Conservation (phyloP, 805 yeast species). For the Ogataea wickerhamii region DNA sequence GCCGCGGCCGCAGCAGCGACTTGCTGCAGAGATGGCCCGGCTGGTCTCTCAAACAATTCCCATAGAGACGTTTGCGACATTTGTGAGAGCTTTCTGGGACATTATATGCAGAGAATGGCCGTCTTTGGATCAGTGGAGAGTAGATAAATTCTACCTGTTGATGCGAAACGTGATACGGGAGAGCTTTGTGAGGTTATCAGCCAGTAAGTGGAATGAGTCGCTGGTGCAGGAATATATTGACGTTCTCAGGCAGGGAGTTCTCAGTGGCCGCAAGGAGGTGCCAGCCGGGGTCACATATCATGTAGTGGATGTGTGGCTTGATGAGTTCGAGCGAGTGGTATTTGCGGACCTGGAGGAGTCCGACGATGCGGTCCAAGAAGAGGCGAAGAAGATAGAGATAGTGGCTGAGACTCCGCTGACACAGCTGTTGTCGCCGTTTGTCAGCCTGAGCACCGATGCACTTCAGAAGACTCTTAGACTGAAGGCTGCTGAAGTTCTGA, state of each 20-base stretch:
- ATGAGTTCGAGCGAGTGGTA: conserved; percentile 72
- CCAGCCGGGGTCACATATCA: conserved; percentile 83
- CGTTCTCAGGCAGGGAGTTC: conserved; percentile 28
- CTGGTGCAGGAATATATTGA: conserved; percentile 44
- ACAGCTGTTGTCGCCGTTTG: conserved; percentile 58
- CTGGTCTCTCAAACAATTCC: conserved; percentile 45
- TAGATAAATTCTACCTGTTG: conserved; percentile 81
- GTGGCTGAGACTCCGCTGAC: conserved; percentile 49
- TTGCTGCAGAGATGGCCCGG: conserved; percentile 69
- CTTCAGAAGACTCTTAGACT: conserved; percentile 60
- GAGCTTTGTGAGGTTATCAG: conserved; percentile 53
- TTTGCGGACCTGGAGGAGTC: conserved; percentile 47
- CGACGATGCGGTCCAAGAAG: conserved; percentile 21
- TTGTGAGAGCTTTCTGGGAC: conserved; percentile 76
- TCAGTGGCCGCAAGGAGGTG: conserved; percentile 55
- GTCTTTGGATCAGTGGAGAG: conserved; percentile 74
- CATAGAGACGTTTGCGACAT: conserved; percentile 41
- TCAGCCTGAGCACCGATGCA: conserved; percentile 44
- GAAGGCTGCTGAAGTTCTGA: conserved; percentile 57
- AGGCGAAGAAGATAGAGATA: conserved; percentile 26
- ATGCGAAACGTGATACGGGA: conserved; percentile 73
- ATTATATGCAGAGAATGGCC: conserved; percentile 81
- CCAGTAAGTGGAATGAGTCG: conserved; percentile 51
- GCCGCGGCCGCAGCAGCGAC: conserved; percentile 84
- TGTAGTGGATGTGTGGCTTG: conserved; percentile 75